Evolutionary conservation across 2,329 filamentous ascomycete genomes (phyloP).

Genomic region (Clonostachys chloroleuca): DNA sequence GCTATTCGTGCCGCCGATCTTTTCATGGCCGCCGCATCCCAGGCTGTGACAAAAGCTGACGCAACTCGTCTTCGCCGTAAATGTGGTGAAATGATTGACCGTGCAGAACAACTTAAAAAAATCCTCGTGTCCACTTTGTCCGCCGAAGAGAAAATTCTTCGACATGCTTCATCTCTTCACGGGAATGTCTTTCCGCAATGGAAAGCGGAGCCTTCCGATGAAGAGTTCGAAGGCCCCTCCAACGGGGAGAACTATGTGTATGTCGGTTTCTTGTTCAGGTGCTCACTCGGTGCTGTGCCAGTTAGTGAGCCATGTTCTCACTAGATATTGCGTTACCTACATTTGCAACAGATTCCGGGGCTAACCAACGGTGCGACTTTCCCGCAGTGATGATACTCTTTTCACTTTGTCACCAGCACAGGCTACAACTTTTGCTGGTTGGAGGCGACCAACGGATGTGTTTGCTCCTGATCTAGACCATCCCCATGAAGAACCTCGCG

Average conservation of each 20-base stretch:
- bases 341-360: too few relatives aligned
- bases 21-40: constrained; percentile 71
- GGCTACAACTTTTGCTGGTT: constrained; percentile 70
- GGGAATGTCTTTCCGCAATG: constrained; percentile 83
- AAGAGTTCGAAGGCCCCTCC: constrained; percentile 54
- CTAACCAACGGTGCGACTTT: too few relatives aligned
- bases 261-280: constrained; percentile 38
- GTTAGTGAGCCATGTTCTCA: too few relatives aligned
- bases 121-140: constrained; percentile 5
- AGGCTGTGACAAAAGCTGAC: constrained; percentile 57
- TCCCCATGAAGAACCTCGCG: neutral
- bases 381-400: constrained; percentile 58
- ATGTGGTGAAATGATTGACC: constrained; percentile 64
- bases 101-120: constrained; percentile 72
- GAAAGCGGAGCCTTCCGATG: constrained; percentile 55
- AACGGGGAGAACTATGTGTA: constrained; percentile 48
- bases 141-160: constrained; percentile 45
- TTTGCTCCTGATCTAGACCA: constrained; percentile 17
- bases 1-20: constrained; percentile 75
- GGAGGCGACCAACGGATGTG: constrained; percentile 54
- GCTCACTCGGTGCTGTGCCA: too few relatives aligned
- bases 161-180: constrained; percentile 75
- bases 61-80: constrained; percentile 63
- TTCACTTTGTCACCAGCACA: constrained; percentile 75
- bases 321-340: too few relatives aligned